These are phyloP conservation scores for Blastomyces emzantsi DNA, from an alignment of 2,329 filamentous ascomycete genomes.

Conservation along the genomic window DNA sequence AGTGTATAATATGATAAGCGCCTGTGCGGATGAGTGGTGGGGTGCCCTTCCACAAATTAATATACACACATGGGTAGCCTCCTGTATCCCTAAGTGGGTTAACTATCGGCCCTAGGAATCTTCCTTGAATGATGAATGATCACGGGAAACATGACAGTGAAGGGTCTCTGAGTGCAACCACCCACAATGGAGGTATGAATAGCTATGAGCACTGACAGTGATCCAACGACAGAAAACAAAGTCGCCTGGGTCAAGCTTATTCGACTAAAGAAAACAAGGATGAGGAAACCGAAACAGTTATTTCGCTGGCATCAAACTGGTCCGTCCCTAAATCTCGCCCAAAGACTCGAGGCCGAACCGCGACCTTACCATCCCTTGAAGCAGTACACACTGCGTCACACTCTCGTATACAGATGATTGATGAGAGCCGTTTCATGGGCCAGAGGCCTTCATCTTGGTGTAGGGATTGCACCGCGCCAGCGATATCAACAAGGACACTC, in stretches of 20 bases:
- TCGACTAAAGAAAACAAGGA: background rate
- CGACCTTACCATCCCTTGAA: too few relatives aligned
- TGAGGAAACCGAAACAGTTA: background rate
- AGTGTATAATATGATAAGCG: background rate
- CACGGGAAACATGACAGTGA: background rate
- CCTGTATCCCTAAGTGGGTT: background rate
- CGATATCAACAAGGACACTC: too few relatives aligned
- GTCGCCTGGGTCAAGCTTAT: background rate
- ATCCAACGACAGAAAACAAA: background rate
- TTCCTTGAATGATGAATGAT: background rate
- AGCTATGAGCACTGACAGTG: background rate
- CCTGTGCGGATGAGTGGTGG: background rate
- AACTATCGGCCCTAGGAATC: background rate
- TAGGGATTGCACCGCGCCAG: too few relatives aligned
- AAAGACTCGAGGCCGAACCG: too few relatives aligned
- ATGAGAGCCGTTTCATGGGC: too few relatives aligned
- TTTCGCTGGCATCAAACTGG: too few relatives aligned
- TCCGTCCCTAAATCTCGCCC: too few relatives aligned
- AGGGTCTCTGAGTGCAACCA: background rate
- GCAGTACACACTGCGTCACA: too few relatives aligned
- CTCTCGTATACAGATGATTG: too few relatives aligned
- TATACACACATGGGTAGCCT: background rate
- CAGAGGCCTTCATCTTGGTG: too few relatives aligned
- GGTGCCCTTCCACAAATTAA: background rate
- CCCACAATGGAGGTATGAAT: background rate